A percentile compares a stretch with the other conserved stretches of the same genome.
Conservation (phyloP, 2,329 filamentous ascomycete species). For the Juglanconis oblonga region DNA sequence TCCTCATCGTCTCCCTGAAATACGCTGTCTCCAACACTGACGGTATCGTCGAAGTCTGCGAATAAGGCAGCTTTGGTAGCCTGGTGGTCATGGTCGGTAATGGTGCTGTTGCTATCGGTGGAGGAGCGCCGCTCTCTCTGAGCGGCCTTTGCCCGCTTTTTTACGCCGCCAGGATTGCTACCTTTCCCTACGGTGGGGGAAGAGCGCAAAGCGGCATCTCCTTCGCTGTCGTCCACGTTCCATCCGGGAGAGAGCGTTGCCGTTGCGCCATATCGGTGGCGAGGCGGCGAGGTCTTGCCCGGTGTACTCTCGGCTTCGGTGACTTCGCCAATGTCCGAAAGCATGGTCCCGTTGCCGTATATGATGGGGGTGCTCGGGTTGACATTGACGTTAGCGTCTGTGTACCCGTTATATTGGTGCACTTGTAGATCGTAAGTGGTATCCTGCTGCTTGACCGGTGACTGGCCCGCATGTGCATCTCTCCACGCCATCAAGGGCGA, state of each 20-base stretch:
- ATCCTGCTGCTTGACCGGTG: conserved; percentile 26
- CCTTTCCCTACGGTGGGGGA: conserved; percentile 41
- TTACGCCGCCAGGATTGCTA: conserved; percentile 35
- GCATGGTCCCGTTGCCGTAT: conserved; percentile 67
- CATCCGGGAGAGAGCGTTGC: conserved; percentile 26
- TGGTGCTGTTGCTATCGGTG: conserved; percentile 59
- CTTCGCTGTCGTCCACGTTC: conserved; percentile 27
- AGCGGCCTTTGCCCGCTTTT: conserved; percentile 40
- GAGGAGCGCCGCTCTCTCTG: conserved; percentile 52
- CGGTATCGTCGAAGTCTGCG: conserved; percentile 59
- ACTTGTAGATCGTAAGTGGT: conserved; percentile 38
- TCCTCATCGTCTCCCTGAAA: conserved; percentile 68
- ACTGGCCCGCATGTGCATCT: conserved; percentile 33
- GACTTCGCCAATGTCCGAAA: conserved; percentile 39
- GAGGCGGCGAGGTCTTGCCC: conserved; percentile 36
- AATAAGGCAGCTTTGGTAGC: conserved; percentile 38
- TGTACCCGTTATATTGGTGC: conserved; percentile 34
- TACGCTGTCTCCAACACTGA: conserved; percentile 62
- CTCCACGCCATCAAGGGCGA: conserved; percentile 53
- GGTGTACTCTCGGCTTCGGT: conserved; percentile 21
- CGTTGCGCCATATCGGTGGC: conserved; percentile 4
- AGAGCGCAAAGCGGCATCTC: conserved; percentile 35
- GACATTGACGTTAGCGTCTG: conserved; percentile 45
- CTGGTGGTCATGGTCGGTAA: conserved; percentile 48
- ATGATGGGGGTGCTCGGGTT: conserved; percentile 62